A percentile compares a stretch with the other conserved stretches of the same genome.
Conservation (phyloP, 805 yeast species). For the Schwanniomyces occidentalis region DNA sequence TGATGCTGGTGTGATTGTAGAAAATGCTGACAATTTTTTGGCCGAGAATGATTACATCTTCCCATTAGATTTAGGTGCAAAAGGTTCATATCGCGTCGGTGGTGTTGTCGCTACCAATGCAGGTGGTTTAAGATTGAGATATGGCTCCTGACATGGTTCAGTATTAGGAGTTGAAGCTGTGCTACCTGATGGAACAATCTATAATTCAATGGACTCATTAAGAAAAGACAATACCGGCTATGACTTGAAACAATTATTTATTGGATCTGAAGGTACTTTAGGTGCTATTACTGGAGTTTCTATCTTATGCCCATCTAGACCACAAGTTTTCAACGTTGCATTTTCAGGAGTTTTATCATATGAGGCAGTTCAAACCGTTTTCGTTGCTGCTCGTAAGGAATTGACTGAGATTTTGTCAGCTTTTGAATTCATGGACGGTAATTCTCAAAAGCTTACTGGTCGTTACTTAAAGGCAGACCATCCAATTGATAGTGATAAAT, state of each 20-base stretch:
- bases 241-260: constrained; percentile 87
- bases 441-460: constrained; percentile 64
- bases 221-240: constrained; percentile 96
- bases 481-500: constrained; percentile 74
- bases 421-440: constrained; percentile 88
- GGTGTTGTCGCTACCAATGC: constrained; percentile 96
- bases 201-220: constrained; percentile 77
- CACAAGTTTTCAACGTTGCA: constrained; percentile 83
- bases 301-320: constrained; percentile 85
- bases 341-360: constrained; percentile 79
- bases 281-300: constrained; percentile 92
- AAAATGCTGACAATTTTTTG: constrained; percentile 75
- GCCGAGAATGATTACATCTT: constrained; percentile 85
- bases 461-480: constrained; percentile 59
- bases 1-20: constrained; percentile 90
- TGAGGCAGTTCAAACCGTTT: constrained; percentile 81
- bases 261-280: constrained; percentile 91
- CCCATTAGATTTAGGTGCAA: constrained; percentile 94
- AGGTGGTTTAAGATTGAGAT: constrained; percentile 87
- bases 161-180: constrained; percentile 92
- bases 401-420: constrained; percentile 87
- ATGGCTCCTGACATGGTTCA: constrained; percentile 90
- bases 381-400: constrained; percentile 74
- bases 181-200: constrained; percentile 80
- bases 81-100: constrained; percentile 95